Conservation (phyloP, 2,329 filamentous ascomycete species). For the Canariomyces notabilis region DNA sequence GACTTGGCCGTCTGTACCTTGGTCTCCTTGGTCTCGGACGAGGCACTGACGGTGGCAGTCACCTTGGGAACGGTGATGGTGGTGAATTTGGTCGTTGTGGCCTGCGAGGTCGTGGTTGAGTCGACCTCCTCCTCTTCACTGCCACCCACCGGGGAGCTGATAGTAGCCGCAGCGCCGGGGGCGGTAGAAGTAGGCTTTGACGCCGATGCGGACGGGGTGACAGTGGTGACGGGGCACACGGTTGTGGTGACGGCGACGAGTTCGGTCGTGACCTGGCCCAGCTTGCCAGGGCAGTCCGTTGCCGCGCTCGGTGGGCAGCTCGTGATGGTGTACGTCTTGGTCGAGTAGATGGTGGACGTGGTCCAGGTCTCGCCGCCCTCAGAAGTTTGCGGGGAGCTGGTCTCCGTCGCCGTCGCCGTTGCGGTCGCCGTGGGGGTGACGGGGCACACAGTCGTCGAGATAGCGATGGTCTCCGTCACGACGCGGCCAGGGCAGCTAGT, state of each 20-base stretch:
- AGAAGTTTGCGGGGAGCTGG: constrained; percentile 2
- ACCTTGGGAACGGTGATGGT: constrained; percentile 22
- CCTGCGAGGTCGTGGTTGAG: constrained; percentile 10
- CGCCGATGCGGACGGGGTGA: neutral
- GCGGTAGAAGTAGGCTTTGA: neutral
- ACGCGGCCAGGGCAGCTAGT: constrained; percentile 29
- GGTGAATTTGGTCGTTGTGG: constrained; percentile 19
- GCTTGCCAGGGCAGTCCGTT: constrained; percentile 38
- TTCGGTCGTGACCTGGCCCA: constrained; percentile 31
- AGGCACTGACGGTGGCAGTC: neutral
- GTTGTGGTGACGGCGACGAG: constrained; percentile 34
- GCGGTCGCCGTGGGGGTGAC: constrained; percentile 18
- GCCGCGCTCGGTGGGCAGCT: constrained; percentile 28
- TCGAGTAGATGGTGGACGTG: constrained; percentile 30
- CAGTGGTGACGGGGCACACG: constrained; percentile 26
- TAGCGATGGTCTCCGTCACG: constrained; percentile 27
- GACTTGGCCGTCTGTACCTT: neutral
- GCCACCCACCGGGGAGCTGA: neutral
- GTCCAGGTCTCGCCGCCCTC: constrained; percentile 16
- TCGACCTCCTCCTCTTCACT: constrained; percentile 1
- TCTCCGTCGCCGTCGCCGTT: constrained; percentile 8
- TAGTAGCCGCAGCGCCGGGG: neutral
- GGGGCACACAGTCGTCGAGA: constrained; percentile 33
- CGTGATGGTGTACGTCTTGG: constrained; percentile 32
- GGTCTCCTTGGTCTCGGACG: too few species aligned